These are phyloP conservation scores for Leishmania lainsoni DNA, from an alignment of 208 protist genomes.

Conservation along the genomic window DNA sequence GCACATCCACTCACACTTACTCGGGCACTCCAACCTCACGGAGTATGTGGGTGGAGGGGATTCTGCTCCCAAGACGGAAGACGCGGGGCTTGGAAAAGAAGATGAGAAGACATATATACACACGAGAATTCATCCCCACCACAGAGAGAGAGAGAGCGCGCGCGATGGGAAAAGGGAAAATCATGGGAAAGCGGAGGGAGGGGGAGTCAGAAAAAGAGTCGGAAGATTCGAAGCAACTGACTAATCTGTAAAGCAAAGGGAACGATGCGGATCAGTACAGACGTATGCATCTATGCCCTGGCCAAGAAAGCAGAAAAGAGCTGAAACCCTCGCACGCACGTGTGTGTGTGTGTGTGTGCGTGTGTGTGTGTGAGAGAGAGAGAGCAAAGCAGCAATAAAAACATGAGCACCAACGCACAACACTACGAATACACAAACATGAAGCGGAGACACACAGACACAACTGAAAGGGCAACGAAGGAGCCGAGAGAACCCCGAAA, in stretches of 20 bases:
- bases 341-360: background rate
- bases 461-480: background rate
- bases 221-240: background rate
- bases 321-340: background rate
- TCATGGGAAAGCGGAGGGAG: background rate
- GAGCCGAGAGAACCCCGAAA: background rate
- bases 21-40: background rate
- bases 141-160: background rate
- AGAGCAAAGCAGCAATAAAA: background rate
- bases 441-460: background rate
- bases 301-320: background rate
- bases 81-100: background rate
- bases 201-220: background rate
- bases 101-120: too few relatives aligned
- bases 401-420: slow-evolving; percentile 2
- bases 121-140: too few relatives aligned
- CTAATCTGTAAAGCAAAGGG: background rate
- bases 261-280: background rate
- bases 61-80: background rate
- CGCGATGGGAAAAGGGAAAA: slow-evolving; percentile 2
- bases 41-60: background rate
- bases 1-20: background rate
- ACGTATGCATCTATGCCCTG: background rate
- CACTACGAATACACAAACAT: background rate
- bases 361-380: background rate